phyloP scores from a whole-genome alignment of 106 monocot species.

The Iris macrosiphon region DNA sequence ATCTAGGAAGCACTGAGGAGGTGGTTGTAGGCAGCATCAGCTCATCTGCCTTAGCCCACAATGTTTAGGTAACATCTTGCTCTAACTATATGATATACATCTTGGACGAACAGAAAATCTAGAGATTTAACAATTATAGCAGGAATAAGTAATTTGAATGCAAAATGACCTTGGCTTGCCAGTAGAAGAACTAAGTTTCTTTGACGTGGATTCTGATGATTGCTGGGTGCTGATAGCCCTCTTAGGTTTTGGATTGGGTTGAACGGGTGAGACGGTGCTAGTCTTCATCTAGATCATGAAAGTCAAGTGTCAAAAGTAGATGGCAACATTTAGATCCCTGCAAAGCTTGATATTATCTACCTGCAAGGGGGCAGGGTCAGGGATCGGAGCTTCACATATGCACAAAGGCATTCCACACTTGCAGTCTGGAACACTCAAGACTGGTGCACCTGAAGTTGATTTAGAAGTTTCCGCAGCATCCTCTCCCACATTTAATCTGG shows the following conservation, averaged over 20 bases:
- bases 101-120: not conserved
- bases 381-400: constrained; percentile 66
- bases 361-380: constrained; percentile 39
- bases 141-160: not conserved
- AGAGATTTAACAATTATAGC: not conserved
- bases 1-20: too few relatives aligned
- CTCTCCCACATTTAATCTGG: constrained; percentile 42
- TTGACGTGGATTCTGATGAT: constrained; percentile 8
- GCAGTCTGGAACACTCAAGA: constrained; percentile 37
- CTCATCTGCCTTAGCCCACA: too few relatives aligned
- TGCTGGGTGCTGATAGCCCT: constrained; percentile 18
- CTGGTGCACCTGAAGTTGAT: constrained; percentile 10
- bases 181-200: constrained; percentile 41
- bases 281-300: constrained; percentile 12
- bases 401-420: constrained; percentile 98
- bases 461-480: constrained; percentile 18
- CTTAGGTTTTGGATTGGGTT: constrained; percentile 54
- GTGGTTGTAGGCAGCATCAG: too few relatives aligned
- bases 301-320: not conserved
- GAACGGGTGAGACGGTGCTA: constrained; percentile 21
- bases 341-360: constrained; percentile 8
- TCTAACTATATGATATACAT: not conserved
- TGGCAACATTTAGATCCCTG: not conserved
- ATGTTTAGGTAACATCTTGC: too few relatives aligned
- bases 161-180: constrained; percentile 56